Conservation (phyloP, 2,329 filamentous ascomycete genomes). For the Fusarium penzigii region DNA sequence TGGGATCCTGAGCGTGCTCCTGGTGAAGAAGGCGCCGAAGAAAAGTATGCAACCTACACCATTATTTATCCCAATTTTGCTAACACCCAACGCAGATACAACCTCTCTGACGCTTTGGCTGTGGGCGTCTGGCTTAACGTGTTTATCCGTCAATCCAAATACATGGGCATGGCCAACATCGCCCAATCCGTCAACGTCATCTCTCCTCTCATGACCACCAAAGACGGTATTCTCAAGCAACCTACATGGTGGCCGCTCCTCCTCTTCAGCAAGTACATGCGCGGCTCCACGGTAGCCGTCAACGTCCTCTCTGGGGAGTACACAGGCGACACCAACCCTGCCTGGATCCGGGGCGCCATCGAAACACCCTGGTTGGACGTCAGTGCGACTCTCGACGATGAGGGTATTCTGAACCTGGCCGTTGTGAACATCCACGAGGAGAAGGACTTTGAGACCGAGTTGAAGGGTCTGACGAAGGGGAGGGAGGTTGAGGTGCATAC, state of each 20-base stretch:
- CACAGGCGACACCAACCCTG: constrained; percentile 64
- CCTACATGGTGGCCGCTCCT: constrained; percentile 75
- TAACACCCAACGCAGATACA: constrained; percentile 49
- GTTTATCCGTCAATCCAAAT: constrained; percentile 69
- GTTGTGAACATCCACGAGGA: constrained; percentile 73
- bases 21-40: constrained; percentile 71
- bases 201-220: constrained; percentile 71
- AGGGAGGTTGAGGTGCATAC: constrained; percentile 60
- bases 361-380: constrained; percentile 73
- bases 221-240: constrained; percentile 65
- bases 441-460: constrained; percentile 56
- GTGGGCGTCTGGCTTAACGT: constrained; percentile 76
- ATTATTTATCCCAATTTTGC: not conserved
- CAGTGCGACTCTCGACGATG: constrained; percentile 58
- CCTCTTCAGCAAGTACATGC: constrained; percentile 61
- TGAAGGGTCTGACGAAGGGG: constrained; percentile 52
- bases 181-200: constrained; percentile 80
- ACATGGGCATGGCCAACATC: constrained; percentile 77
- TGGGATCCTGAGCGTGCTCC: constrained; percentile 74
- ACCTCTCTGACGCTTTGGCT: constrained; percentile 73
- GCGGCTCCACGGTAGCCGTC: constrained; percentile 66
- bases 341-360: constrained; percentile 64
- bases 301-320: constrained; percentile 67
- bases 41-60: constrained; percentile 38
- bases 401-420: constrained; percentile 63